Evolutionary conservation across 2,329 filamentous ascomycete species (phyloP).

Genomic region (Xylariaceae sp.): DNA sequence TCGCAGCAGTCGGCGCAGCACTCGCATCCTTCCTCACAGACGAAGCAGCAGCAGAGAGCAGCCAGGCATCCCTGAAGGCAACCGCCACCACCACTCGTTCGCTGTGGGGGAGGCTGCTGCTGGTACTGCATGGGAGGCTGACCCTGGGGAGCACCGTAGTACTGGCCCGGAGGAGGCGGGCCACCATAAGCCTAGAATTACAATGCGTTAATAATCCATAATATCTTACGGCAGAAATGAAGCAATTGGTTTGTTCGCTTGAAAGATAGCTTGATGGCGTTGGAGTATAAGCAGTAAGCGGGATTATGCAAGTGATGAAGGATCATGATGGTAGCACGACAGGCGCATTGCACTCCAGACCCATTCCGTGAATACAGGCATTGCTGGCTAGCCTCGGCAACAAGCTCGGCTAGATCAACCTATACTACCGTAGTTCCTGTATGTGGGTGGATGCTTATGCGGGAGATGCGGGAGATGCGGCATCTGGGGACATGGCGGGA

Average conservation of each 20-base stretch:
- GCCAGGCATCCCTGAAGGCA: constrained; percentile 45
- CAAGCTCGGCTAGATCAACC: background rate
- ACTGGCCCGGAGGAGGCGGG: constrained; percentile 35
- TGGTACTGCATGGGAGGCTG: constrained; percentile 44
- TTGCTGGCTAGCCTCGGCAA: background rate
- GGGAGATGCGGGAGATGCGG: constrained; percentile 6
- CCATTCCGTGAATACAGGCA: background rate
- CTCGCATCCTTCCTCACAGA: constrained; percentile 47
- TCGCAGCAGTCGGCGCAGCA: constrained; percentile 44
- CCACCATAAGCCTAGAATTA: constrained; percentile 36
- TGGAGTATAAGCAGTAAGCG: background rate
- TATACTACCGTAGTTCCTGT: background rate
- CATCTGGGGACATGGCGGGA: constrained; percentile 4
- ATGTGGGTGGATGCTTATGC: constrained; percentile 4
- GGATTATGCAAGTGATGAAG: background rate
- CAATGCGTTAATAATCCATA: constrained; percentile 3
- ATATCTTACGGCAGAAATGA: background rate
- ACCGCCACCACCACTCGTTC: constrained; percentile 32
- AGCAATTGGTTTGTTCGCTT: background rate
- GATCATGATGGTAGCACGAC: background rate
- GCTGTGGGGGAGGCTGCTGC: constrained; percentile 37
- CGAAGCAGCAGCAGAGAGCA: constrained; percentile 46
- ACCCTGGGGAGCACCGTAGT: constrained; percentile 37
- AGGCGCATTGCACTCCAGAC: background rate
- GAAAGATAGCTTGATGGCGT: background rate